phyloP scores from a whole-genome alignment of 164 flowering plant genomes.

The Piper longum region DNA sequence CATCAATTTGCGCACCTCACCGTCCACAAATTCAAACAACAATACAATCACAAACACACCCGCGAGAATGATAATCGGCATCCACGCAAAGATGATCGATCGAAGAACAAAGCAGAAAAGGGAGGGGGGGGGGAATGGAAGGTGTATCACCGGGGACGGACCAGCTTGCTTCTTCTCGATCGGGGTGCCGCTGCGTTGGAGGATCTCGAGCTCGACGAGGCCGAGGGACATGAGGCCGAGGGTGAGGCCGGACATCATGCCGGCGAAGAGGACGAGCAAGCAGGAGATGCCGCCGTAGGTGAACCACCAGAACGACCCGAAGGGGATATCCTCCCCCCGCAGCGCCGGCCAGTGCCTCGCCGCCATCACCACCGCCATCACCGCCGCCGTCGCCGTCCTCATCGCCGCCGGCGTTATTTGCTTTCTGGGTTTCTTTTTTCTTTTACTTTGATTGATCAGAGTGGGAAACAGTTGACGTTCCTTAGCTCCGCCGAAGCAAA shows the following conservation, averaged over 20 bases:
- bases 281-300: conserved; percentile 25
- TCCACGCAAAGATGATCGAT: not conserved
- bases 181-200: conserved; percentile 28
- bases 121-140: not conserved
- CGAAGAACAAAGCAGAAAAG: not conserved
- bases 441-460: too few relatives aligned
- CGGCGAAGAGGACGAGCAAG: conserved; percentile 32
- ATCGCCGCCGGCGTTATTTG: conserved; percentile 5
- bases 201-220: conserved; percentile 39
- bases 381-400: conserved; percentile 27
- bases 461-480: too few relatives aligned
- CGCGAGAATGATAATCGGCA: too few relatives aligned
- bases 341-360: conserved; percentile 1
- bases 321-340: conserved; percentile 7
- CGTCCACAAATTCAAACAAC: too few relatives aligned
- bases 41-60: too few relatives aligned
- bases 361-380: conserved; percentile 7
- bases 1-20: too few relatives aligned
- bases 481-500: too few relatives aligned
- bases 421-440: too few relatives aligned
- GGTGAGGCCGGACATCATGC: conserved; percentile 39
- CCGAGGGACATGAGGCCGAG: conserved; percentile 37
- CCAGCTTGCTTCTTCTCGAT: conserved; percentile 41
- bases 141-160: not conserved
- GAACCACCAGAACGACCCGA: conserved; percentile 28